These are phyloP conservation scores for Berberis thunbergii DNA, from an alignment of 164 flowering plant genomes.

Conservation along the genomic window DNA sequence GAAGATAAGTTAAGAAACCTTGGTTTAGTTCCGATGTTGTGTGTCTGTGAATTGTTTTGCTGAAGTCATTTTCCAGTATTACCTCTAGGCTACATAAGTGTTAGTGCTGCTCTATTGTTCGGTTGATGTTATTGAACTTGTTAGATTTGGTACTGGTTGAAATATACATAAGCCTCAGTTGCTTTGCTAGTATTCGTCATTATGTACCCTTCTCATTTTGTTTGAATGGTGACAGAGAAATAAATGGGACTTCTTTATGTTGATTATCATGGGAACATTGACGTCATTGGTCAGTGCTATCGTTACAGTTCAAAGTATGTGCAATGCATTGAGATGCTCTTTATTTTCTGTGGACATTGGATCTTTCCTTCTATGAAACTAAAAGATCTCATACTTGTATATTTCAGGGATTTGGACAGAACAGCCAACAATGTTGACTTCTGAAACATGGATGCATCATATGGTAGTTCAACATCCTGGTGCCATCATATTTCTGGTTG, in stretches of 20 bases:
- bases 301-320: slow-evolving; percentile 68
- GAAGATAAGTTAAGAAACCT: too few relatives aligned
- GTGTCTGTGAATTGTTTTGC: too few relatives aligned
- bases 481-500: slow-evolving; percentile 40
- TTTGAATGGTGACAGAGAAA: slow-evolving; percentile 48
- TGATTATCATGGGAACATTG: slow-evolving; percentile 53
- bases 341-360: not conserved
- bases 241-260: slow-evolving; percentile 84
- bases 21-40: too few relatives aligned
- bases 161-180: too few relatives aligned
- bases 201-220: not conserved
- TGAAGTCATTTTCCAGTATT: too few relatives aligned
- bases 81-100: too few relatives aligned
- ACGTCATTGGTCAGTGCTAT: slow-evolving; percentile 42
- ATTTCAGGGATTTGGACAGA: slow-evolving; percentile 68
- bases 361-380: slow-evolving; percentile 3
- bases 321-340: not conserved
- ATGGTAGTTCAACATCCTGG: slow-evolving; percentile 57
- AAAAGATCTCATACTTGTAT: not conserved
- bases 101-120: too few relatives aligned
- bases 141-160: too few relatives aligned
- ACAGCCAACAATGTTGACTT: slow-evolving; percentile 17
- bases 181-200: not conserved
- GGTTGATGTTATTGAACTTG: too few relatives aligned
- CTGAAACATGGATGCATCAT: slow-evolving; percentile 50